Conservation (phyloP, 495 filamentous ascomycete genomes). For the Tuber melanosporum region DNA sequence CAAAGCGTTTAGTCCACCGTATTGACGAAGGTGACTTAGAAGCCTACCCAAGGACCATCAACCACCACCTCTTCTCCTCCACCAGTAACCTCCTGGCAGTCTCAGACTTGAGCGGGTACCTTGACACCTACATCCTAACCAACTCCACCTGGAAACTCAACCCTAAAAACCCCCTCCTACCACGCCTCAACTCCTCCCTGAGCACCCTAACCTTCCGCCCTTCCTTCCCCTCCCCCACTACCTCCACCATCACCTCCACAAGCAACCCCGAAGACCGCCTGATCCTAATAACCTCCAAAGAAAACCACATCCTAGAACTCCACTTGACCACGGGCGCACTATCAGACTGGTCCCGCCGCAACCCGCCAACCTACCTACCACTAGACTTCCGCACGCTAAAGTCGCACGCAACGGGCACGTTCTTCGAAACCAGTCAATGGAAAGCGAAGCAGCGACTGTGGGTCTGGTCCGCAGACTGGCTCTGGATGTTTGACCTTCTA, state of each 20-base stretch:
- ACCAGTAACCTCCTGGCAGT: slow-evolving; percentile 72
- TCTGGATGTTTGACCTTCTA: slow-evolving; percentile 88
- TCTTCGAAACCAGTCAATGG: slow-evolving; percentile 64
- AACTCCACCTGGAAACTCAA: slow-evolving; percentile 61
- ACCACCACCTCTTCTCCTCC: slow-evolving; percentile 67
- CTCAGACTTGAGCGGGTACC: slow-evolving; percentile 73
- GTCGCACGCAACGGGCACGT: slow-evolving; percentile 70
- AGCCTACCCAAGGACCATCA: slow-evolving; percentile 70
- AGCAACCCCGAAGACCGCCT: slow-evolving; percentile 55
- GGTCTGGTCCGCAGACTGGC: slow-evolving; percentile 75
- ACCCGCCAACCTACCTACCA: slow-evolving; percentile 66
- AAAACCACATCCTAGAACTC: slow-evolving; percentile 65
- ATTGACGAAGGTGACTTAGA: slow-evolving; percentile 59
- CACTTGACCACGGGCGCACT: slow-evolving; percentile 65
- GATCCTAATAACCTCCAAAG: slow-evolving; percentile 65
- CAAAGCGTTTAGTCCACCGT: slow-evolving; percentile 19
- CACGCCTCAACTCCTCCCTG: slow-evolving; percentile 64
- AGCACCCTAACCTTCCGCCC: slow-evolving; percentile 72
- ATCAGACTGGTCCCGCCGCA: slow-evolving; percentile 77
- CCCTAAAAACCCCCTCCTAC: slow-evolving; percentile 62
- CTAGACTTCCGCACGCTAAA: slow-evolving; percentile 60
- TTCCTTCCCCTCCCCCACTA: slow-evolving; percentile 34
- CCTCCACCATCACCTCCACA: slow-evolving; percentile 42
- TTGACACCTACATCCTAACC: slow-evolving; percentile 77
- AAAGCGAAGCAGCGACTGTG: slow-evolving; percentile 59